Base-by-base conservation (phyloP, 2,329 filamentous ascomycete species). In the Xylariaceae sp. region DNA sequence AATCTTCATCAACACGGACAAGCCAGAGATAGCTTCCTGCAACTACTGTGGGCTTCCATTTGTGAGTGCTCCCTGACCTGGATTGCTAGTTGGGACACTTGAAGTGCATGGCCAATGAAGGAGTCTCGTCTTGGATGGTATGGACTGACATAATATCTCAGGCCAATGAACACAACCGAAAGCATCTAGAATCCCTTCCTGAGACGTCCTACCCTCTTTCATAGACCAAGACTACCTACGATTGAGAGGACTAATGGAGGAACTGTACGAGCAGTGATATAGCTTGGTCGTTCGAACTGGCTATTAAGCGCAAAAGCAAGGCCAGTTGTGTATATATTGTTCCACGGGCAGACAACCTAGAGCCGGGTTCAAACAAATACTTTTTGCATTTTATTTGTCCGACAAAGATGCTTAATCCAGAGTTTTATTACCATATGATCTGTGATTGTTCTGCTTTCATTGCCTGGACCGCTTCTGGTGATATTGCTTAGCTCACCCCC, bases 1-100 rank as follows among this genome's bases (percentile, higher is more conserved):
- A 71, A 89, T 99, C 78, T 99, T 92, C 75, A 99, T 99, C 85
- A 99, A 99, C 79, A 88, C 90, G 65, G 95, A 99, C 78, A 98
- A 97, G 83, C 91, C 95, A 39, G 88, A 98, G 81, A 96, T 99
- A 69, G 86, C 86, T 76, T 81, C 82, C 73, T 99, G 95, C 82
- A 88, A 84, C 71, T 99, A 99, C 81, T 99, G 95, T 74, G 95
- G 95, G 50, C 75, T 95, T 65, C 95, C 95, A 68, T 99, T 88
- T 74, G 95, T 98, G 84, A 73, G 93, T 77, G 51, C 33, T 29
- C 17, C 28, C 26, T n/a, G 34, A 24, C 9, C n/a, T 3, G n/a
- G 3, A 28, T 9, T 9, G 6, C 21, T 28, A 45, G 23, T 55
- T 59, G 24, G 23, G 11, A 34, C 28, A 4, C 28, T 36, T 2